Percentiles rank a stretch among this genome's conserved stretches.
Conservation (phyloP, 139 green algal genomes). For the Haematococcus lacustris region DNA sequence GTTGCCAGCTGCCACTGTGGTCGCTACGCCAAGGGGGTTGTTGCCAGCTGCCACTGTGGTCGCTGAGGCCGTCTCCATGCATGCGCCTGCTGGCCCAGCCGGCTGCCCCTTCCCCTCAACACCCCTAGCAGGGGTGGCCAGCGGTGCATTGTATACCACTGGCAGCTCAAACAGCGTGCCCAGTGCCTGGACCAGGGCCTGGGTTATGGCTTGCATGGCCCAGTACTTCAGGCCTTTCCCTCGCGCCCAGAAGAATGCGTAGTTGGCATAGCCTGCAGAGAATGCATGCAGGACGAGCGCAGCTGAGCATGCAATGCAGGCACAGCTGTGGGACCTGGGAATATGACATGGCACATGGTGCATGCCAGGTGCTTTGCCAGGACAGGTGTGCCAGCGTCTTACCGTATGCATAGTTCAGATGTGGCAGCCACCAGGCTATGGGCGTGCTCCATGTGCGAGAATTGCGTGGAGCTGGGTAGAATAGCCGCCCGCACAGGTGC, state of each 20-base stretch:
- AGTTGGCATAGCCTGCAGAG: constrained; percentile 1
- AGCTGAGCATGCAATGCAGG: background rate
- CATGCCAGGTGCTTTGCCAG: background rate
- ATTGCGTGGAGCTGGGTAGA: background rate
- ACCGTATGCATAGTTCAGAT: background rate
- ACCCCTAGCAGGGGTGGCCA: no score
- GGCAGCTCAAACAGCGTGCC: background rate
- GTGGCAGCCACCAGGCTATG: background rate
- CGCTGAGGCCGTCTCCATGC: no score
- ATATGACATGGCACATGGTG: background rate
- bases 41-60: no score
- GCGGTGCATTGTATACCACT: background rate
- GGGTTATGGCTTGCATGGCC: no score
- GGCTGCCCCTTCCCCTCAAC: no score
- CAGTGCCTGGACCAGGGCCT: background rate
- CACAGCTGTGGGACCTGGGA: background rate
- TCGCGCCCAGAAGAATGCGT: constrained; percentile 4
- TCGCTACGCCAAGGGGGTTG: no score
- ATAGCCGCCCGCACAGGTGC: background rate
- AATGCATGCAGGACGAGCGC: no score
- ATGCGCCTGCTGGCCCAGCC: no score
- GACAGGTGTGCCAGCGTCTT: background rate
- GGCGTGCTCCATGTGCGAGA: background rate
- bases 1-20: no score
- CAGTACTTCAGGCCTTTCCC: no score